These are phyloP conservation scores for Nemania diffusa DNA, from an alignment of 2,329 filamentous ascomycete genomes.

Conservation along the genomic window DNA sequence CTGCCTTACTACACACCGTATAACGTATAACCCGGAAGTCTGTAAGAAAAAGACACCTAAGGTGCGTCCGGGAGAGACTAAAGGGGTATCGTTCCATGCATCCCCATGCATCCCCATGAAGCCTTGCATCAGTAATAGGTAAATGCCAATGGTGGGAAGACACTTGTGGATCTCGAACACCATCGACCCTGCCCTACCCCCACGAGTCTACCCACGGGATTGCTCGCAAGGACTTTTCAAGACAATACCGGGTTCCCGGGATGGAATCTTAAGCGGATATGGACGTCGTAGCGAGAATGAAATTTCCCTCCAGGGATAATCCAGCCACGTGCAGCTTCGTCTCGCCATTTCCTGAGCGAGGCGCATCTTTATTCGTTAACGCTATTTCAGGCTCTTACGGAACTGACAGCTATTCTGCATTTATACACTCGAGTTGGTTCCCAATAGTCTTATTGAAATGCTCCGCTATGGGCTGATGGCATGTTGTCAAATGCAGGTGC, in stretches of 20 bases:
- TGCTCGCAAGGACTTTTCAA: constrained; percentile 1
- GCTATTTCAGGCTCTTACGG: constrained; percentile 9
- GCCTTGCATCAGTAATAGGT: constrained; percentile 13
- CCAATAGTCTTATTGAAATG: constrained; percentile 18
- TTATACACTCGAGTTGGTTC: constrained; percentile 11
- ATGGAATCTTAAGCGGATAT: constrained; percentile 10
- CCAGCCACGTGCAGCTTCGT: constrained; percentile 21
- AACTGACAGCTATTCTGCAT: constrained; percentile 8
- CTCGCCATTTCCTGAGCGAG: constrained; percentile 21
- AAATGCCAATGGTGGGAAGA: constrained; percentile 22
- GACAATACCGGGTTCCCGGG: constrained; percentile 36
- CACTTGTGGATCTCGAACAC: constrained; percentile 30
- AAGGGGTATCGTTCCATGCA: constrained; percentile 9
- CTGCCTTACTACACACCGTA: neutral
- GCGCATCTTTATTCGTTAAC: constrained; percentile 27
- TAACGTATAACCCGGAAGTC: neutral
- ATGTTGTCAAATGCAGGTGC: constrained; percentile 21
- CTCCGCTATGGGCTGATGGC: constrained; percentile 15
- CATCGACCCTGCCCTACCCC: constrained; percentile 29
- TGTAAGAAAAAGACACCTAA: neutral
- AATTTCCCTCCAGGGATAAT: constrained; percentile 31
- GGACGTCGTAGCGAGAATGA: constrained; percentile 14
- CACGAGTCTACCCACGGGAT: constrained; percentile 23
- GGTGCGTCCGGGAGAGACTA: constrained; percentile 5
- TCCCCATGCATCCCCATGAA: constrained; percentile 9